Base-by-base conservation (phyloP, 257 asterid species). In the Solanum piurae region DNA sequence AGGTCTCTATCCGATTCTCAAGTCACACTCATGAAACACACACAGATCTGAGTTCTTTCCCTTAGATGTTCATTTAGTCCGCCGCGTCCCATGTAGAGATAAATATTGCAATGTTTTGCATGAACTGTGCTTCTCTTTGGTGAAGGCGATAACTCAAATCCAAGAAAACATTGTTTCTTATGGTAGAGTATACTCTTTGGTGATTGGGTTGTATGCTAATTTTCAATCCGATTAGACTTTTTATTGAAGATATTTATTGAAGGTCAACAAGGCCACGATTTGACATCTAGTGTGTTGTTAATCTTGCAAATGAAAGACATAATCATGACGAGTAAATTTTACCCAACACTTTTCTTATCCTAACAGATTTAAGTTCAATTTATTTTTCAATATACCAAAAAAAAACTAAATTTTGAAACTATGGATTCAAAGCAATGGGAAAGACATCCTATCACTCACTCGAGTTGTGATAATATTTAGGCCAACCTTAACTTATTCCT, bases 11-110 rank as follows among this genome's bases (percentile, higher is more conserved):
- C 87, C n/a, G 29, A 11, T 14, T 62, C 69, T 27, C 72, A 75
- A 49, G 84, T 88, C 74, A 83, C 85, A 83, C 85, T 66, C 75
- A 55, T 27, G 89, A 55, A 60, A 83, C 38, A 58, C 87, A 44
- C 84, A 87, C 89, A 87, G 84, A 74, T 87, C 23, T 31, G 13
- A 27, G 16, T 6, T 36, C 60, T 75, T 58, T 60, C 34, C 20
- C 5, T n/a, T 36, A 3, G 21, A 25, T 44, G 46, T 29, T 42
- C 34, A 66, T 8, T 68, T 44, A 58, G 52, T 29, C n/a, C 10
- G 2, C n/a, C 10, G 2, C 1, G 14, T 0, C 16, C 71, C 34
- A 9, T 34, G 5, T 8, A 72, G 29, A 74, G 14, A 58, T 27
- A 16, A 9, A 21, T 18, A 12, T 31, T 49, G 12, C 44, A 34